Evolutionary conservation across 768 basidiomycete species (phyloP).

Genomic region (Pleurotus eryngii): DNA sequence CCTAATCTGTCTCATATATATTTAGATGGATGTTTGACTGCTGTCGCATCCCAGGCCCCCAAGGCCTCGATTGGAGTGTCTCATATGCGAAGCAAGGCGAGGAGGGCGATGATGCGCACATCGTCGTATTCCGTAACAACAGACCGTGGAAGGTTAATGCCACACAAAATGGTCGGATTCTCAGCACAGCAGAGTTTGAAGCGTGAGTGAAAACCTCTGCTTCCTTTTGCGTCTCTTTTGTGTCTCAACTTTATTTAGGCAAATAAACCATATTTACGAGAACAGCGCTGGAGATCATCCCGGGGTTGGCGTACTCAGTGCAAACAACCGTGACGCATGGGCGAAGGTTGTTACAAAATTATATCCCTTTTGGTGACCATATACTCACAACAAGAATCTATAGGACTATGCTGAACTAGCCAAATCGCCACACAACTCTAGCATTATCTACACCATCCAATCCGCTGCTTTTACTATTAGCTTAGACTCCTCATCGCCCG

Average conservation of each 20-base stretch:
- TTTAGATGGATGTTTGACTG: slow-evolving; percentile 91
- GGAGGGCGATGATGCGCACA: slow-evolving; percentile 64
- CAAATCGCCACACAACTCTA: slow-evolving; percentile 56
- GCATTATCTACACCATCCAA: slow-evolving; percentile 70
- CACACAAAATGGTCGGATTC: slow-evolving; percentile 48
- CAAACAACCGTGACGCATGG: slow-evolving; percentile 85
- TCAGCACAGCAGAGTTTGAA: slow-evolving; percentile 64
- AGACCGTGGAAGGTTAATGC: slow-evolving; percentile 80
- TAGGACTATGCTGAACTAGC: slow-evolving; percentile 67
- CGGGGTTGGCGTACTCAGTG: slow-evolving; percentile 73
- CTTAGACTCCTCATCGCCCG: slow-evolving; percentile 63
- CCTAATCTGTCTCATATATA: not conserved
- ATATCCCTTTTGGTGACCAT: not conserved
- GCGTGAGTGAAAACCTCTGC: slow-evolving; percentile 35
- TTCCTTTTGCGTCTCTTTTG: no score
- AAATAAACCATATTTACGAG: slow-evolving; percentile 70
- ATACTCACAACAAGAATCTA: not conserved
- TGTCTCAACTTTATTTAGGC: slow-evolving; percentile 36
- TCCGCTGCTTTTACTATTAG: slow-evolving; percentile 84
- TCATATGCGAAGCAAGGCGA: slow-evolving; percentile 61
- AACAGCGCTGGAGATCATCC: slow-evolving; percentile 62
- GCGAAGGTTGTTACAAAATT: slow-evolving; percentile 53
- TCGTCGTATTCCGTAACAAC: slow-evolving; percentile 84
- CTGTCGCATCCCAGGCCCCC: slow-evolving; percentile 71
- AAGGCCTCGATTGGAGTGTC: slow-evolving; percentile 75